phyloP scores from a whole-genome alignment of 1,139 yeast genomes.

The Suhomyces terraborum region DNA sequence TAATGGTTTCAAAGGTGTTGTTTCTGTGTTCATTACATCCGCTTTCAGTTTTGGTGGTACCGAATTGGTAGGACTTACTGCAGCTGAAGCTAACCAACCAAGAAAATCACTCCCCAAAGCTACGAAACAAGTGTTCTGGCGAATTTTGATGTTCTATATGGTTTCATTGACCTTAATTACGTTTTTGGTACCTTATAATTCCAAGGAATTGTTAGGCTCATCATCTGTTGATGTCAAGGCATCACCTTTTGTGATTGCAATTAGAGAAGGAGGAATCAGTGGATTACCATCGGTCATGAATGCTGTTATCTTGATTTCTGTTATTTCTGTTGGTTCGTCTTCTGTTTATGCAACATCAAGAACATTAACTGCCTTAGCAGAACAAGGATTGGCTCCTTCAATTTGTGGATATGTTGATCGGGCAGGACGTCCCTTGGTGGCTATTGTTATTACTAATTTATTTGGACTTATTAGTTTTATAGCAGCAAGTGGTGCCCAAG shows the following conservation, averaged over 20 bases:
- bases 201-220: slow-evolving; percentile 34
- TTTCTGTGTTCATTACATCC: slow-evolving; percentile 54
- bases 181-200: slow-evolving; percentile 38
- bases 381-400: slow-evolving; percentile 30
- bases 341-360: slow-evolving; percentile 32
- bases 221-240: slow-evolving; percentile 50
- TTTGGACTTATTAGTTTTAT: slow-evolving; percentile 33
- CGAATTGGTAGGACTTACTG: slow-evolving; percentile 44
- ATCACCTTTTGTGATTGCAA: slow-evolving; percentile 59
- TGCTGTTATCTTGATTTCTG: slow-evolving; percentile 69
- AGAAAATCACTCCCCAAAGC: slow-evolving; percentile 43
- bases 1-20: slow-evolving; percentile 47
- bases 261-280: slow-evolving; percentile 55
- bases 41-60: slow-evolving; percentile 60
- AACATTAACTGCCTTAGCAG: slow-evolving; percentile 28
- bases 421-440: slow-evolving; percentile 34
- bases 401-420: slow-evolving; percentile 30
- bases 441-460: slow-evolving; percentile 30
- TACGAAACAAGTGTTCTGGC: slow-evolving; percentile 41
- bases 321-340: slow-evolving; percentile 49
- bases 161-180: slow-evolving; percentile 34
- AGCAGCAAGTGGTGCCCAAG: slow-evolving; percentile 38
- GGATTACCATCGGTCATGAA: slow-evolving; percentile 73
- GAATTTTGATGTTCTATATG: slow-evolving; percentile 38
- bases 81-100: slow-evolving; percentile 46